Evolutionary conservation across 2,329 filamentous ascomycete genomes (phyloP), one percentile per base, ranked within the genome.

Genomic region (Pseudonectria buxi): DNA sequence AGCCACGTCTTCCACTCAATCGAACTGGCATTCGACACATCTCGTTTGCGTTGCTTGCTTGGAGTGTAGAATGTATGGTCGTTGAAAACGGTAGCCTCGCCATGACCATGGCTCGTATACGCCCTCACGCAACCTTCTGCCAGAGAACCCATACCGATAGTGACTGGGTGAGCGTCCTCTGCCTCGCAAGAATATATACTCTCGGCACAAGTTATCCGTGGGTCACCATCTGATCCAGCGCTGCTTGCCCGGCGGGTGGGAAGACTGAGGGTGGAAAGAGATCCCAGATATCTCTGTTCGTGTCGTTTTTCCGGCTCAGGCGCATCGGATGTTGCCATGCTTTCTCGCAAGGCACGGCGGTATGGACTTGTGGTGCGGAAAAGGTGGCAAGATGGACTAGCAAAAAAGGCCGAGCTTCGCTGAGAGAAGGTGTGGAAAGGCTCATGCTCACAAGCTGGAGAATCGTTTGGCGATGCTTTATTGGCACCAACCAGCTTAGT

Each of bases 321-420:
- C 12, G 55, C 50, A 7, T 62, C 48, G 12, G 58, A 58, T 7
- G 57, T 49, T 36, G 59, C 57, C 46, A 74, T 73, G 2, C 57
- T 68, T 32, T 66, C 63, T 29, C 62, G 65, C 24, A 79, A 48
- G 3, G 68, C 69, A 16, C 68, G 68, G 3, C 74, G 68, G 44
- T 72, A 81, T 1, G 74, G 73, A 35, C 74, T 79, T 16, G 65
- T 59, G 1, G 71, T 71, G 18, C 72, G 64, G 40, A 77, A 75
- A 1, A 76, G 55, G 40, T 73, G 68, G 12, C 64, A 65, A 2
- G 63, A 57, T 3, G 69, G 68, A 29, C 72, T 76, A 2, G 65
- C 69, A 44, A 74, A 74, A 44, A 74, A 72, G 0, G 64, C 66
- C 2, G 70, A 71, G 39, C 62, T 67, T 14, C 65, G 59, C 32